phyloP scores from a whole-genome alignment of 257 asterid genomes.

The Plectranthus barbatus region DNA sequence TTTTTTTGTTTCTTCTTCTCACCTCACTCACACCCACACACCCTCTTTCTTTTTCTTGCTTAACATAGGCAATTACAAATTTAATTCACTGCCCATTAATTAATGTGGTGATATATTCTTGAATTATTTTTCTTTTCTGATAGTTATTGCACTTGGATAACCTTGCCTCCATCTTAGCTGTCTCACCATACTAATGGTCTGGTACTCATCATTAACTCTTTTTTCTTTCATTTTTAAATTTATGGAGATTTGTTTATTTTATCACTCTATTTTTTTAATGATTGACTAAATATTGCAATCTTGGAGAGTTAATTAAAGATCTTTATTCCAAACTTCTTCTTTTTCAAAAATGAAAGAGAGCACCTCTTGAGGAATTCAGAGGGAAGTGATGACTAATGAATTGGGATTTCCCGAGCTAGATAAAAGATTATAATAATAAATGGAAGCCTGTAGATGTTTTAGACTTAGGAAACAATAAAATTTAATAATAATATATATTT shows the following conservation, averaged over 20 bases:
- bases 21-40: background rate
- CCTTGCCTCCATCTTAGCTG: constrained; percentile 12
- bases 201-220: background rate
- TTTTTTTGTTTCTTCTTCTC: background rate
- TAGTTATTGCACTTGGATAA: constrained; percentile 10
- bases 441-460: background rate
- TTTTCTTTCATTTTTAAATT: background rate
- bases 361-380: background rate
- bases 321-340: no score
- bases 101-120: background rate
- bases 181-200: constrained; percentile 9
- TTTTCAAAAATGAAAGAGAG: background rate
- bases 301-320: constrained; percentile 3
- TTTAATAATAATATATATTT: background rate
- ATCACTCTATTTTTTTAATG: constrained; percentile 13
- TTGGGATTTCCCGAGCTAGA: constrained; percentile 9
- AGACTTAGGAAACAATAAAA: background rate
- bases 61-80: background rate
- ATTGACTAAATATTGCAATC: constrained; percentile 17
- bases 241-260: background rate
- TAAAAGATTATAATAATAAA: background rate
- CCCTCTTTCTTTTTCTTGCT: constrained; percentile 1
- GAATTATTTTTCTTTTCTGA: background rate
- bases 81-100: background rate
- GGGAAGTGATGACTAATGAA: background rate